Base-by-base conservation (phyloP, 1,284 basidiomycete species). In the Puccinia novopanici region DNA sequence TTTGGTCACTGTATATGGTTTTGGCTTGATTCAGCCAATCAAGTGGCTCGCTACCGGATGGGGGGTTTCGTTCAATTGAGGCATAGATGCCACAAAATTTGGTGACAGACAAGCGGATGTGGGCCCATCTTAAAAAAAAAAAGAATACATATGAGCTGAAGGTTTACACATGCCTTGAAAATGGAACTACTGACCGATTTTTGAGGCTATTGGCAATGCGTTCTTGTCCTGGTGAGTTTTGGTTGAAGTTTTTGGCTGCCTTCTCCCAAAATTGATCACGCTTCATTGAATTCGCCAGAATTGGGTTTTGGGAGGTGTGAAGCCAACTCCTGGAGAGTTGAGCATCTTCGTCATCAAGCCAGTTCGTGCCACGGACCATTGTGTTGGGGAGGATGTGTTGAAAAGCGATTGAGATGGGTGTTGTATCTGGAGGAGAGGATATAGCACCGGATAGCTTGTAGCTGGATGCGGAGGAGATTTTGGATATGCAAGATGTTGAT, bases 31-130 rank as follows among this genome's bases (percentile, higher is more conserved):
- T 19, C 12, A 65, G 30, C 61, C 61, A 65, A 40, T 65, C 40
- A 40, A 40, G 15, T 65, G 61, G 61, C 24, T 40, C 17, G 61
- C 30, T 65, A 40, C 61, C 61, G 4, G 61, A 65, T 12, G 61
- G 61, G 2, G 61, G 34, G 40, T 65, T 65, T 2, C 40, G 61
- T n/a, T 65, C 61, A 40, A 65, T 65, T 40, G 30, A 37, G 4
- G 40, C 10, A n/a, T 65, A 65, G 27, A 40, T 65, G 13, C 61
- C 61, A 65, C 61, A 65, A 40, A 65, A 65, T 17, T 40, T 65
- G 2, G 61, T 40, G 2, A 65, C 61, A 40, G 61, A 30, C 10
- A 27, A 10, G 37, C 34, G 30, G 61, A 65, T n/a, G 9, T 40
- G 19, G 6, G 61, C 30, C 61, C 37, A 4, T 34, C 40, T n/a